A percentile compares a stretch with the other conserved stretches of the same genome.
Conservation (phyloP, 495 filamentous ascomycete genomes). For the Hypoxylon perforatum region DNA sequence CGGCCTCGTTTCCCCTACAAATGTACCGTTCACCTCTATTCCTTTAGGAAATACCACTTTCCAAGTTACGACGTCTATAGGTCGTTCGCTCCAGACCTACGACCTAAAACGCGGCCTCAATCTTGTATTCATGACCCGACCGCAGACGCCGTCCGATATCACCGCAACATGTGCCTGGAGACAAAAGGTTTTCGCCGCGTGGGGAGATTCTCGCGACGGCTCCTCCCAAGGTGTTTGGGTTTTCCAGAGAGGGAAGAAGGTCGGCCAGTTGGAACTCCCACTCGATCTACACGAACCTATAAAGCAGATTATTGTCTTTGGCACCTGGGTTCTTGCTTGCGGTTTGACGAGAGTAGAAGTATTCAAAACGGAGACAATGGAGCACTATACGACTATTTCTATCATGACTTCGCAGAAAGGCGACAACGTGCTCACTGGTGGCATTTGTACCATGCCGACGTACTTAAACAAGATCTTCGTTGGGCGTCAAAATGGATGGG, state of each 20-base stretch:
- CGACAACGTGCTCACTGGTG: constrained; percentile 72
- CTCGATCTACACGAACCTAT: constrained; percentile 72
- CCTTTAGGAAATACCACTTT: constrained; percentile 93
- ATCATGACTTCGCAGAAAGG: constrained; percentile 58
- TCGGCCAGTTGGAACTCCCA: constrained; percentile 76
- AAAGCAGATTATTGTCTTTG: constrained; percentile 81
- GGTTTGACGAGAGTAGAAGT: constrained; percentile 80
- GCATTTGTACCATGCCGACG: constrained; percentile 85
- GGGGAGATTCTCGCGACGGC: constrained; percentile 67
- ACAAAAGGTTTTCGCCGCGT: constrained; percentile 86
- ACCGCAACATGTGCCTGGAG: constrained; percentile 91
- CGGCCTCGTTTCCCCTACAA: constrained; percentile 89
- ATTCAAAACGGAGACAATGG: constrained; percentile 85
- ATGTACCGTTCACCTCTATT: constrained; percentile 86
- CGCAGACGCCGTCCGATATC: constrained; percentile 85
- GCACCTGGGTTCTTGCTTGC: constrained; percentile 89
- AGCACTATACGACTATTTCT: constrained; percentile 88
- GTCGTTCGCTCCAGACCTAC: constrained; percentile 91
- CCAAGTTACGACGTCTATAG: constrained; percentile 95
- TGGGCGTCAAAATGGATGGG: constrained; percentile 83
- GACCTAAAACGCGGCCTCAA: constrained; percentile 89
- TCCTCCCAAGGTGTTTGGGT: constrained; percentile 83
- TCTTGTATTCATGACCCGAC: constrained; percentile 89
- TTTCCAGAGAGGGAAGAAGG: constrained; percentile 91
- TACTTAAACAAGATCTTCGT: constrained; percentile 96